phyloP scores from a whole-genome alignment of 1,284 basidiomycete species.

The Ganoderma lucidum region DNA sequence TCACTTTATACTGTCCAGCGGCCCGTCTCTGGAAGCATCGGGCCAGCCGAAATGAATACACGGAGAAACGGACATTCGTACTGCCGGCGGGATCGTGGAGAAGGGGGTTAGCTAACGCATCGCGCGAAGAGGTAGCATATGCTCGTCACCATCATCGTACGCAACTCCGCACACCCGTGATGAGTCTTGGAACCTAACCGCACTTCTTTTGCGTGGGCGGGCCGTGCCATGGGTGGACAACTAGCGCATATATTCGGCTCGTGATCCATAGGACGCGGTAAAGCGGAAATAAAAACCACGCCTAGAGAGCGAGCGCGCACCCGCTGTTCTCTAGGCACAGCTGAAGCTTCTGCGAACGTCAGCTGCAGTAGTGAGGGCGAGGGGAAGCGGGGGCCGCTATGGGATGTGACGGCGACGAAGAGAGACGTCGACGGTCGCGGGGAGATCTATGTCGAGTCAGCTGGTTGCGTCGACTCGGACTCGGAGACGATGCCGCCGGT shows the following conservation, averaged over 20 bases:
- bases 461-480: constrained; percentile 11
- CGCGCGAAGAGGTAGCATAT: constrained; percentile 19
- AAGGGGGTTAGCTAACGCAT: constrained; percentile 20
- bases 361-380: constrained; percentile 12
- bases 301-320: background rate
- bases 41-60: constrained; percentile 3
- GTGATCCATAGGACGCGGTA: constrained; percentile 8
- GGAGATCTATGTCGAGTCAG: constrained; percentile 13
- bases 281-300: constrained; percentile 1
- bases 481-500: constrained; percentile 19
- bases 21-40: constrained; percentile 12
- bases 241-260: constrained; percentile 1
- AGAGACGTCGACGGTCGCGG: background rate
- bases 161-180: constrained; percentile 23
- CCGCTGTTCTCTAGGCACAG: background rate
- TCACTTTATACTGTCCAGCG: constrained; percentile 22
- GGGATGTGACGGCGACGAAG: background rate
- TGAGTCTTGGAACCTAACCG: constrained; percentile 5
- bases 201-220: constrained; percentile 13
- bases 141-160: constrained; percentile 16
- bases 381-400: background rate
- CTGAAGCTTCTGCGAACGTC: constrained; percentile 10
- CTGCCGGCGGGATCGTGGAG: constrained; percentile 25
- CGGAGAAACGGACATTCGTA: constrained; percentile 12
- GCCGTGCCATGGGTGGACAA: constrained; percentile 14